Percentiles rank a stretch among this genome's conserved stretches.
Evolutionary conservation across 306 rosid species (phyloP).

Genomic region (Medicago lupulina): DNA sequence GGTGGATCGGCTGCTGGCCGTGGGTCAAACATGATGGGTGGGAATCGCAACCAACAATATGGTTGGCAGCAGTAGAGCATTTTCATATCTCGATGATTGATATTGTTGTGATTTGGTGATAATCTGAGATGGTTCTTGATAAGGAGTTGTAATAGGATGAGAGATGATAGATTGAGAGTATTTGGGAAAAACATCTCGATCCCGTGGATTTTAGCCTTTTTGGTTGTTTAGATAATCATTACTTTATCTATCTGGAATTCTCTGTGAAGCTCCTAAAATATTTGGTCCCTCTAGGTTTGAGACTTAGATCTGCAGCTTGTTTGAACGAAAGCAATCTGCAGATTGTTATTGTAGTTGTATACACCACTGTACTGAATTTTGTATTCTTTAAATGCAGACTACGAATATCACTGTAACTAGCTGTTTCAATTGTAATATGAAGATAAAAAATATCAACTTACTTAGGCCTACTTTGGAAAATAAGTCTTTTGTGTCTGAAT

Average conservation of each 20-base stretch:
- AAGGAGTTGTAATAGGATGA: neutral
- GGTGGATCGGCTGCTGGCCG: constrained; percentile 62
- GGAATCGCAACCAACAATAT: constrained; percentile 64
- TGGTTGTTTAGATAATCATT: constrained; percentile 1
- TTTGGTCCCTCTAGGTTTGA: neutral
- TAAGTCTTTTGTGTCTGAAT: neutral
- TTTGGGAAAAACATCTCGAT: constrained; percentile 8
- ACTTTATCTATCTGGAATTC: constrained; percentile 15
- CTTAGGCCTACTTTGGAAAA: no score
- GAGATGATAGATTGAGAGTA: neutral
- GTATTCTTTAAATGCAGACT: no score
- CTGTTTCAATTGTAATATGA: no score
- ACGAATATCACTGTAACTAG: no score
- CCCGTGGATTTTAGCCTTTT: neutral
- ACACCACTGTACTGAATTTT: no score
- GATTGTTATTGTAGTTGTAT: no score
- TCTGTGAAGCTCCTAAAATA: neutral
- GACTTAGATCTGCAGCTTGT: no score
- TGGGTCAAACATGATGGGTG: neutral
- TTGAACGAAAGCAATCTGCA: no score
- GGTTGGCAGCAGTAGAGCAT: constrained; percentile 58
- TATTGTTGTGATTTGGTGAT: neutral
- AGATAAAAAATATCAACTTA: no score
- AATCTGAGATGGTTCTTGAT: neutral
- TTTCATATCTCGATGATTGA: neutral